phyloP scores from a whole-genome alignment of 495 filamentous ascomycete species.

The Penicillium coffeae region DNA sequence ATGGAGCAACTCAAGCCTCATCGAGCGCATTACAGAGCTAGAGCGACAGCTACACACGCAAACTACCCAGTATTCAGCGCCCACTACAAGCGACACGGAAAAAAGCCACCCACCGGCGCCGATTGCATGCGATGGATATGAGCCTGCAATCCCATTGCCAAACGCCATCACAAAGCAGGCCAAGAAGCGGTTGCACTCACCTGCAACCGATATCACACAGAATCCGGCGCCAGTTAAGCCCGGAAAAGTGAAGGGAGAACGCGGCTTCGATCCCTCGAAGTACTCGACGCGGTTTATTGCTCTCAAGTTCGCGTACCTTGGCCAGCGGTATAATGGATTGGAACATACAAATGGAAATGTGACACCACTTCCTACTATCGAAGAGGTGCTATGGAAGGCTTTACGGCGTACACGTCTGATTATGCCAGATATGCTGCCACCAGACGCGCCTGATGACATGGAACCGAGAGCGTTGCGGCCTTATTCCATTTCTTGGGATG shows the following conservation, averaged over 20 bases:
- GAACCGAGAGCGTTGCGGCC: slow-evolving; percentile 28
- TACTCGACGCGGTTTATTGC: slow-evolving; percentile 83
- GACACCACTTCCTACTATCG: slow-evolving; percentile 73
- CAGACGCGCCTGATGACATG: slow-evolving; percentile 25
- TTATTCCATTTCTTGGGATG: slow-evolving; percentile 64
- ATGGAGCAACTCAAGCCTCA: slow-evolving; percentile 64
- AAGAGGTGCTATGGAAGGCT: slow-evolving; percentile 90
- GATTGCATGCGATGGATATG: slow-evolving; percentile 16
- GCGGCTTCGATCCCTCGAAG: slow-evolving; percentile 68
- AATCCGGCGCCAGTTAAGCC: slow-evolving; percentile 11
- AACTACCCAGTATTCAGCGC: slow-evolving; percentile 35
- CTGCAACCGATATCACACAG: slow-evolving; percentile 27
- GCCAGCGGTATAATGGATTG: slow-evolving; percentile 84
- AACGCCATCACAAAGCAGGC: neutral
- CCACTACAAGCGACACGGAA: slow-evolving; percentile 5
- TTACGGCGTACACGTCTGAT: slow-evolving; percentile 76
- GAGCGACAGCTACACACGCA: slow-evolving; percentile 57
- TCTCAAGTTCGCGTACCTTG: slow-evolving; percentile 90
- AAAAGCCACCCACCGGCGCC: slow-evolving; percentile 3
- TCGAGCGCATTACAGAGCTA: slow-evolving; percentile 60
- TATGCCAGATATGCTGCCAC: slow-evolving; percentile 53
- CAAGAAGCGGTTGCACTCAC: slow-evolving; percentile 22
- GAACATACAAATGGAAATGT: slow-evolving; percentile 68
- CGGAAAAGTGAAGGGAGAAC: slow-evolving; percentile 31
- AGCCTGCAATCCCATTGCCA: slow-evolving; percentile 19